Evolutionary conservation across 164 flowering plant species (phyloP), one percentile per base, ranked within the genome.

Genomic region (Buxus sempervirens): DNA sequence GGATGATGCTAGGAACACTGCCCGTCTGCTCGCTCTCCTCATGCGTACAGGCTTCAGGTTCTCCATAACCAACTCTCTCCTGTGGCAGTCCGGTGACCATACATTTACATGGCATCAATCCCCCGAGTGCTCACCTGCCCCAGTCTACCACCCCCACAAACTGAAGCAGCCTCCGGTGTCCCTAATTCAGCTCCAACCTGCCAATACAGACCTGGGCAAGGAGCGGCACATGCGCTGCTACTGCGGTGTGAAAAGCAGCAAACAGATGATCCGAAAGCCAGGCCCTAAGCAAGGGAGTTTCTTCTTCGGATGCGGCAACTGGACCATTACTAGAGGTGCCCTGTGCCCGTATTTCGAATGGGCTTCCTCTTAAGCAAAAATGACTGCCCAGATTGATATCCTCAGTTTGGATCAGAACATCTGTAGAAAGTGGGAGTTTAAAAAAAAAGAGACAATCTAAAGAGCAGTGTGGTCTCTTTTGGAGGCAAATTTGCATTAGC

Each of bases 1-100:
- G 21, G 98, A 96, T 73, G 99, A 96, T 62, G 99, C 99, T 26
- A 84, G 82, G 65, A 96, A 96, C 80, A 96, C 99, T 36, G 98
- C 99, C 58, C 89, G 90, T 53, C 80, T 96, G 4, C 93, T 96
- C 59, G 70, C 93, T 19, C 70, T 76, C 25, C 77, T 96, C 58
- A 88, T 96, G 97, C 79, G 63, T 60, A 76, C 71, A 20, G 99
- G 99, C 36, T 81, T 86, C 79, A 84, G 76, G 65, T 83, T 96
- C 77, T 84, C 95, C 64, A 88, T 96, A 7, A 96, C 99, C 26
- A 87, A 90, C 75, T 83, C 96, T 0, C 78, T 96, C 62, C 70
- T 75, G 72, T 85, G 85, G 83, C 89, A 82, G 55, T 36, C 85
- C 28, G 27, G 78, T 24, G 89, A 84, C 32, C 77, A 27, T 57